Percentiles rank a stretch among this genome's conserved stretches.
These are phyloP conservation scores for Coemansia reversa DNA, from an alignment of 192 early-diverging fungal genomes.

Conservation along the genomic window DNA sequence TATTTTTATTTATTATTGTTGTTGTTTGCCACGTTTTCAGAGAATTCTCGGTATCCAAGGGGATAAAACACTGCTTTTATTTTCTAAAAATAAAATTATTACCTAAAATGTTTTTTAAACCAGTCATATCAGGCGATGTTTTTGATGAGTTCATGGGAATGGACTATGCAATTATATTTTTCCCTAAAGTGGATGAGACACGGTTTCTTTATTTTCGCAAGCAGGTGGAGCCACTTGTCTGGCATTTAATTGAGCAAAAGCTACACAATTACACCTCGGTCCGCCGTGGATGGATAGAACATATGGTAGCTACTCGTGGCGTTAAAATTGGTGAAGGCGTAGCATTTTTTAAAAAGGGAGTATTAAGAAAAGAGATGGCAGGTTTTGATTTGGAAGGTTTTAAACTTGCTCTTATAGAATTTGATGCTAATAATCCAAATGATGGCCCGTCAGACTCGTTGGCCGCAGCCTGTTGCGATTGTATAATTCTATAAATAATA, in stretches of 20 bases:
- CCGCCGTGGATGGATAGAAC: conserved; percentile 4
- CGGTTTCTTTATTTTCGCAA: conserved; percentile 17
- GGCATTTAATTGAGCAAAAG: conserved; percentile 6
- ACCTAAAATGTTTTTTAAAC: conserved; percentile 7
- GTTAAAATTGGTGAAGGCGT: conserved; percentile 14
- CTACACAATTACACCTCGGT: conserved; percentile 11
- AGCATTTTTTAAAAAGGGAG: conserved; percentile 21
- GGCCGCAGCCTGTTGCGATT: conserved; percentile 8
- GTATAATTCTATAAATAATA: conserved; percentile 12
- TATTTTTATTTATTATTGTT: no score
- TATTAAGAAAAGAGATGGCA: conserved; percentile 13
- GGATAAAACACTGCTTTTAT: background rate
- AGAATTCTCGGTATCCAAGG: no score
- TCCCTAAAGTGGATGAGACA: background rate
- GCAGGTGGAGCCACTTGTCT: background rate
- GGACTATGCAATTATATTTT: conserved; percentile 21
- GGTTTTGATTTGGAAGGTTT: conserved; percentile 17
- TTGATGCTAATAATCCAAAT: conserved; percentile 7
- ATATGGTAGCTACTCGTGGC: conserved; percentile 5
- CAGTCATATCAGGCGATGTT: conserved; percentile 11
- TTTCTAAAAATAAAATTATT: background rate
- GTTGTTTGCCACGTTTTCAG: no score
- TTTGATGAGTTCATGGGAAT: conserved; percentile 14
- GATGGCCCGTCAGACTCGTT: background rate
- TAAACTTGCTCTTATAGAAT: conserved; percentile 1